Conservation (phyloP, 768 basidiomycete genomes). For the Psilocybe azurescens region DNA sequence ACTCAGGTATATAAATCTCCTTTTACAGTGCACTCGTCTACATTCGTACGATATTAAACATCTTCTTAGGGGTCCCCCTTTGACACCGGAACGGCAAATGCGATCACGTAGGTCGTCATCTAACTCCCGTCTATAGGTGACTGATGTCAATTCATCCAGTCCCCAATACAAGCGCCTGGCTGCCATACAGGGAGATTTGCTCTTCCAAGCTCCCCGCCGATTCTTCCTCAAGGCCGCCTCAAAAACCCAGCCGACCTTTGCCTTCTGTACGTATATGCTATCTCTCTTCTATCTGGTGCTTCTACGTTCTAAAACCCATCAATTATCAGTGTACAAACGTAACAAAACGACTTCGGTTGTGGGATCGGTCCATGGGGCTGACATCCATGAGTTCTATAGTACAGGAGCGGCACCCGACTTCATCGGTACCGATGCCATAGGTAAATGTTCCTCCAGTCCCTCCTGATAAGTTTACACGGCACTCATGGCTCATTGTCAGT, state of each 20-base stretch:
- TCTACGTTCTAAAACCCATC: neutral
- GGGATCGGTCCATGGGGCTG: conserved; percentile 26
- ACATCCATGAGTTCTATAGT: conserved; percentile 24
- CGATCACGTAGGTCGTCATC: conserved; percentile 23
- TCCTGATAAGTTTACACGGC: neutral
- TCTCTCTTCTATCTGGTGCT: no score
- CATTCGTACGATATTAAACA: neutral
- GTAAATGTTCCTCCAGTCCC: conserved; percentile 8
- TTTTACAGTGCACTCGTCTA: neutral
- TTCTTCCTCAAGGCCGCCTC: conserved; percentile 36
- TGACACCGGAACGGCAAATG: conserved; percentile 28
- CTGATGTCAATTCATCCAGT: conserved; percentile 16
- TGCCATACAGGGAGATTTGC: conserved; percentile 42
- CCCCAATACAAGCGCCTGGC: conserved; percentile 47
- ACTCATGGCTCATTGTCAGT: conserved; percentile 4
- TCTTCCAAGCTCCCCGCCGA: conserved; percentile 41
- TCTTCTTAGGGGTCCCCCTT: conserved; percentile 29
- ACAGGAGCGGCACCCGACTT: conserved; percentile 17
- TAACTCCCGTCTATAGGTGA: neutral
- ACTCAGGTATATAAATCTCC: neutral
- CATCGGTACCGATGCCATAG: conserved; percentile 24
- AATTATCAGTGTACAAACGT: conserved; percentile 35
- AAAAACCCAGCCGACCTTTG: conserved; percentile 15
- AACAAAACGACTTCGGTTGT: conserved; percentile 30
- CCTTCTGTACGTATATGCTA: neutral